Conservation (phyloP, 2,329 filamentous ascomycete genomes). For the Neurospora sp. region DNA sequence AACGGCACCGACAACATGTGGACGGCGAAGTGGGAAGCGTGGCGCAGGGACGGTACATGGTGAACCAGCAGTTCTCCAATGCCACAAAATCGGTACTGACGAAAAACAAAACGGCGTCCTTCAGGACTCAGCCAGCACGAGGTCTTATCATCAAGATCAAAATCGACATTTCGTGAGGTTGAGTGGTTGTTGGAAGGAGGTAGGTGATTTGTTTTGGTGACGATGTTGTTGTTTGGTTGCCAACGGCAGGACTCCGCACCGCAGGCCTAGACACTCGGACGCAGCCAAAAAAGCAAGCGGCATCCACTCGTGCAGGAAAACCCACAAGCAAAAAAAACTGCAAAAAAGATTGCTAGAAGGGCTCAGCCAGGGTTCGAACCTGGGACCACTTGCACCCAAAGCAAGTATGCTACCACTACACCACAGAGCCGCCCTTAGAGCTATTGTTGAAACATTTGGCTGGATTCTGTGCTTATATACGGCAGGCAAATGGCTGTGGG, state of each 20-base stretch:
- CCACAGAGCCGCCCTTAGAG: slow-evolving; percentile 3
- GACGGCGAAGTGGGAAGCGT: neutral
- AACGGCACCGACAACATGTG: neutral
- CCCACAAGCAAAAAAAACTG: neutral
- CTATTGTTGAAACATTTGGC: neutral
- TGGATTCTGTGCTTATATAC: neutral
- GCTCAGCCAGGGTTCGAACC: slow-evolving; percentile 8
- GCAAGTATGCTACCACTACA: slow-evolving; percentile 10
- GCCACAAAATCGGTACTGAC: neutral
- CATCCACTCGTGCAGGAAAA: neutral
- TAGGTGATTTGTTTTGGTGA: neutral
- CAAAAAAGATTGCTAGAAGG: slow-evolving; percentile 1
- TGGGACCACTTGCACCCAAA: slow-evolving; percentile 9
- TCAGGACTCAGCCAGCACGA: too few relatives aligned
- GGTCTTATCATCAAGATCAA: neutral
- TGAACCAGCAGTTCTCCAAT: too few relatives aligned
- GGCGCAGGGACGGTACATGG: neutral
- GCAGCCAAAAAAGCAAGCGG: neutral
- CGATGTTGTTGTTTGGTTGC: neutral
- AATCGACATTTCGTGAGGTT: neutral
- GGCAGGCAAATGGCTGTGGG: neutral
- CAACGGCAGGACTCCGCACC: neutral
- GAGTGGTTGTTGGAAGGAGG: neutral
- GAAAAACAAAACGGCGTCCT: neutral
- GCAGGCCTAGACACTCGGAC: neutral